These are phyloP conservation scores for Xenoacremonium recifei DNA, from an alignment of 2,329 filamentous ascomycete species.

Conservation along the genomic window DNA sequence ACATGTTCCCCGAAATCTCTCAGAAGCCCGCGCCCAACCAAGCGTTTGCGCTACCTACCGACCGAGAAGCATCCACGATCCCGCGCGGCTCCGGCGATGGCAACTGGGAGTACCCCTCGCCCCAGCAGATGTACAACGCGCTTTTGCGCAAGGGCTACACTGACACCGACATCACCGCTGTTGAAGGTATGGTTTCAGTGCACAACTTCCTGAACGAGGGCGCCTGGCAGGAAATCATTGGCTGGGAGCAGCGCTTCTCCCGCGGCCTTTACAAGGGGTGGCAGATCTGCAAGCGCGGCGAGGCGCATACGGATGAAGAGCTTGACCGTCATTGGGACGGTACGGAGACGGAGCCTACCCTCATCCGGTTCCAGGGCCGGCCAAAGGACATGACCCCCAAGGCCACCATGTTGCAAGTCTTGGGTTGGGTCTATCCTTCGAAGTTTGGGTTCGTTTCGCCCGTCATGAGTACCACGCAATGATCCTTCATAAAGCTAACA, in stretches of 20 bases:
- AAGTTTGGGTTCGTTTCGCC: conserved; percentile 65
- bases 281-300: conserved; percentile 71
- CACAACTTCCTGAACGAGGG: conserved; percentile 99
- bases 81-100: conserved; percentile 76
- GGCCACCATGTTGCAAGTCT: conserved; percentile 76
- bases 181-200: conserved; percentile 95
- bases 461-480: background rate
- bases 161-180: conserved; percentile 88
- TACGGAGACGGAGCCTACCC: conserved; percentile 61
- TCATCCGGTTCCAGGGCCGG: conserved; percentile 85
- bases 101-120: conserved; percentile 97
- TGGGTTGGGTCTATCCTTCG: conserved; percentile 76
- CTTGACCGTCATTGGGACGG: conserved; percentile 53
- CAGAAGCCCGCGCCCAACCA: conserved; percentile 77
- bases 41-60: conserved; percentile 69
- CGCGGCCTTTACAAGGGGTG: conserved; percentile 71
- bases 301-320: conserved; percentile 54
- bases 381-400: conserved; percentile 91
- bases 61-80: conserved; percentile 84
- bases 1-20: conserved; percentile 88
- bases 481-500: conserved; percentile 15
- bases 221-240: conserved; percentile 91
- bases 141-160: conserved; percentile 94
- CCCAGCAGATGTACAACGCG: conserved; percentile 99
- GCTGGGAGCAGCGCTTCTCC: conserved; percentile 86